Evolutionary conservation across 2,329 filamentous ascomycete species (phyloP), one percentile per base, ranked within the genome.

Genomic region (Westerdykella aurantiaca): DNA sequence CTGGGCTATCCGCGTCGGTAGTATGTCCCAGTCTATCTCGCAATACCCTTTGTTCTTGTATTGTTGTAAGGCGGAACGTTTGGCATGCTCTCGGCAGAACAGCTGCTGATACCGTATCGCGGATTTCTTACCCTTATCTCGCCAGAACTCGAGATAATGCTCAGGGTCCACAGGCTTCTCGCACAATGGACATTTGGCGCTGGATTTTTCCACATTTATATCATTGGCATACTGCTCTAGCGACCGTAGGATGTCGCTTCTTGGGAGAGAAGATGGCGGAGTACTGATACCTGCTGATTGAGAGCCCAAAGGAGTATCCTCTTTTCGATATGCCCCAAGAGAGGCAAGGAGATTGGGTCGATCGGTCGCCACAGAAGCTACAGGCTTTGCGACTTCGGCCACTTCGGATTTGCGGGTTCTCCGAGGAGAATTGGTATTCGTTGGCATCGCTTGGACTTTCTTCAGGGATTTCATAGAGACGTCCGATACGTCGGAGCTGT

Each of bases 1-100:
- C 5, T 66, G 57, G 4, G 69, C 60, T 23, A 90, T 77, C 6
- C 87, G 79, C 4, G 60, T 48, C 14, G 80, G 73, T 18, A 94
- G 72, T 0, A 52, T 57, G 1, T 68, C 63, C 87, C 88, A 95
- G 45, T 87, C 69, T 41, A 95, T 84, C 0, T 68, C 62, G 0
- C 88, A 88, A 60, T 91, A 93, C 0, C 78, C 75, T 35, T 72
- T 76, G 12, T 72, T 61, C 9, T 53, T 46, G 71, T 77, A 80
- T 44, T 74, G 67, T 14, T 64, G 41, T n/a, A 50, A 41, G 0
- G 66, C 66, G 7, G 51, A 50, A 1, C 47, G 45, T 48, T 51
- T 68, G 53, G 45, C 60, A 46, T 71, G 69, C 2, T 56, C 41
- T 22, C 53, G 54, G 51, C 68, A 71, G 45, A 69, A 71, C 7